Percentiles rank a stretch among this genome's conserved stretches.
phyloP scores from a whole-genome alignment of 2,329 filamentous ascomycete genomes.

The Sclerotinia nivalis region DNA sequence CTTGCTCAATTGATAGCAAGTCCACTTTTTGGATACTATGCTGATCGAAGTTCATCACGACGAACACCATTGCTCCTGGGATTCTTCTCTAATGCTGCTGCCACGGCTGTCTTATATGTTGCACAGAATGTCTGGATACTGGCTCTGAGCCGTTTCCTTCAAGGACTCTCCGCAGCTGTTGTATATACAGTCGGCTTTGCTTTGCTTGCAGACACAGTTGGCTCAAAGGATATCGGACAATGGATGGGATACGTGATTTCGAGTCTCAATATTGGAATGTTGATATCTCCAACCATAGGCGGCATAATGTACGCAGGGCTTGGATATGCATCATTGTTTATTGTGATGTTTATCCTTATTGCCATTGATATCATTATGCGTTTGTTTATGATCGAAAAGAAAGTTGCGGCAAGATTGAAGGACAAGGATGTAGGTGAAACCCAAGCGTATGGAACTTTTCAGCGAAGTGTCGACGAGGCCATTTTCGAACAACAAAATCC shows the following conservation, averaged over 20 bases:
- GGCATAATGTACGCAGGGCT: slow-evolving; percentile 36
- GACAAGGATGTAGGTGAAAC: not conserved
- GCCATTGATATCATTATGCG: slow-evolving; percentile 55
- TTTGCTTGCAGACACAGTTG: slow-evolving; percentile 68
- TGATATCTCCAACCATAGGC: slow-evolving; percentile 50
- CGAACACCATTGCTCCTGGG: slow-evolving; percentile 63
- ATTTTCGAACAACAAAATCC: not conserved
- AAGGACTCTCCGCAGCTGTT: slow-evolving; percentile 57
- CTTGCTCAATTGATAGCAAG: slow-evolving; percentile 61
- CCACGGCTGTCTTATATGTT: slow-evolving; percentile 65
- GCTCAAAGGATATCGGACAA: slow-evolving; percentile 58
- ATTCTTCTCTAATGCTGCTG: slow-evolving; percentile 42
- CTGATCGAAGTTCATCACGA: slow-evolving; percentile 62
- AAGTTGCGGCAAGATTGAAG: slow-evolving; percentile 48
- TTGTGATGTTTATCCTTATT: slow-evolving; percentile 56
- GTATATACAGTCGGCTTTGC: slow-evolving; percentile 74
- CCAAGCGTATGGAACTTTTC: slow-evolving; percentile 13
- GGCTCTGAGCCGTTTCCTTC: slow-evolving; percentile 22
- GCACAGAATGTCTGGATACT: slow-evolving; percentile 15
- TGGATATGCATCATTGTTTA: slow-evolving; percentile 61
- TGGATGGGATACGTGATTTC: slow-evolving; percentile 62
- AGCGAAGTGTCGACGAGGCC: slow-evolving; percentile 3
- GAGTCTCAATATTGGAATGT: slow-evolving; percentile 56
- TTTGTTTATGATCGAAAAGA: slow-evolving; percentile 58
- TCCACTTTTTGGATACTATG: slow-evolving; percentile 38